Conservation (phyloP, 2,329 filamentous ascomycete species). For the Dothistroma pini region DNA sequence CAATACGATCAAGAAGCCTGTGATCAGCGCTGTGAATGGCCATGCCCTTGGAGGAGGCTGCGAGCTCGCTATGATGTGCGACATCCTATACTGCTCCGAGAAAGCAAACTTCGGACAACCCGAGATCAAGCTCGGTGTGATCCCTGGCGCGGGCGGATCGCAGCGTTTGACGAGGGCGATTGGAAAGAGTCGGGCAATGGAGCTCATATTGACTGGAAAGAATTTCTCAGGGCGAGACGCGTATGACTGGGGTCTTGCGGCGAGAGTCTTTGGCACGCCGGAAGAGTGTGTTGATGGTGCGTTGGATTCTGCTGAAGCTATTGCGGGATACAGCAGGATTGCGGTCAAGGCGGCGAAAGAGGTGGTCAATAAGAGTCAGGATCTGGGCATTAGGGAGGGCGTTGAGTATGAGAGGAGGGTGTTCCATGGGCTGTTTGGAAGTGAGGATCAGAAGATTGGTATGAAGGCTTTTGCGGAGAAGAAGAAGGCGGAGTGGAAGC, state of each 20-base stretch:
- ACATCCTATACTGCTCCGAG: conserved; percentile 86
- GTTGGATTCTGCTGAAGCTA: conserved; percentile 79
- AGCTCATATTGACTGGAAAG: conserved; percentile 81
- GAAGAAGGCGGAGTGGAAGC: conserved; percentile 84
- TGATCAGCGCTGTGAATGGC: conserved; percentile 90
- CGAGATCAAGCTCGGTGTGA: conserved; percentile 90
- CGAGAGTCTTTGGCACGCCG: conserved; percentile 72
- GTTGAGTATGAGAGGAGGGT: conserved; percentile 92
- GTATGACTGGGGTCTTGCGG: conserved; percentile 85
- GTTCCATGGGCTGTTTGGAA: conserved; percentile 92
- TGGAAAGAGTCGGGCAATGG: conserved; percentile 77
- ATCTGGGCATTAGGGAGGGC: conserved; percentile 78
- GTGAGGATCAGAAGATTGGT: conserved; percentile 89
- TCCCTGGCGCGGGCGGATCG: conserved; percentile 87
- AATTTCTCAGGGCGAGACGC: conserved; percentile 82
- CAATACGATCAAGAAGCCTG: conserved; percentile 81
- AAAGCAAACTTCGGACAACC: conserved; percentile 92
- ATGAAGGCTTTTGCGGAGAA: conserved; percentile 96
- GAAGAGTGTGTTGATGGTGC: conserved; percentile 79
- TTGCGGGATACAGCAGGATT: conserved; percentile 82
- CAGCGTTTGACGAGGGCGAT: conserved; percentile 76
- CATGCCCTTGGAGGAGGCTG: conserved; percentile 94
- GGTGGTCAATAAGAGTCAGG: conserved; percentile 99
- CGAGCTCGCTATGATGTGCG: conserved; percentile 96
- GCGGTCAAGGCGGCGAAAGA: conserved; percentile 89